Conservation (phyloP, 2,329 filamentous ascomycete species). For the Thermochaetoides dissita region DNA sequence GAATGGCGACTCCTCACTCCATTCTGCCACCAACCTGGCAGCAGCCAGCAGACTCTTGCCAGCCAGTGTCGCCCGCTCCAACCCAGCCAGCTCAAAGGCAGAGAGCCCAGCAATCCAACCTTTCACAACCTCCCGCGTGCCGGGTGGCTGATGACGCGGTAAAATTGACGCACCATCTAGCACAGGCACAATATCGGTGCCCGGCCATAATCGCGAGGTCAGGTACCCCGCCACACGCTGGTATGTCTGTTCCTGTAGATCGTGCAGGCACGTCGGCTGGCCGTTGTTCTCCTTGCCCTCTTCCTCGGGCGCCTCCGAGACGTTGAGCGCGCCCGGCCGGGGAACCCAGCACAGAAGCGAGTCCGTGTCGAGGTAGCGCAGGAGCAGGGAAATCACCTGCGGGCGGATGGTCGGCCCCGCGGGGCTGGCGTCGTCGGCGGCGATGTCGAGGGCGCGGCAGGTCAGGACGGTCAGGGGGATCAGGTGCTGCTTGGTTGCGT, state of each 20-base stretch:
- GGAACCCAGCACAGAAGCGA: constrained; percentile 44
- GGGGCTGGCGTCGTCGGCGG: constrained; percentile 46
- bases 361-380: constrained; percentile 86
- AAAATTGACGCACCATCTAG: constrained; percentile 66
- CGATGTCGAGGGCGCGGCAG: constrained; percentile 72
- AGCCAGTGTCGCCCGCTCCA: constrained; percentile 72
- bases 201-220: constrained; percentile 65
- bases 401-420: too few relatives aligned
- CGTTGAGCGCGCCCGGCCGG: too few relatives aligned
- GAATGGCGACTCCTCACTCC: constrained; percentile 49
- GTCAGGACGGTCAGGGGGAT: constrained; percentile 80
- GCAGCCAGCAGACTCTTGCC: constrained; percentile 76
- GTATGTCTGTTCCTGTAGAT: constrained; percentile 57
- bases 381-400: constrained; percentile 33
- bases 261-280: constrained; percentile 39
- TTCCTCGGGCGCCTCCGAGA: constrained; percentile 46
- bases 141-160: constrained; percentile 56
- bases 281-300: constrained; percentile 25
- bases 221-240: constrained; percentile 59
- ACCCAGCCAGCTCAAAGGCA: constrained; percentile 68
- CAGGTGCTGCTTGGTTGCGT: constrained; percentile 73
- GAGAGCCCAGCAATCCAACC: constrained; percentile 63
- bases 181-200: constrained; percentile 63
- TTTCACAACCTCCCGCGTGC: constrained; percentile 62
- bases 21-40: constrained; percentile 66